Conservation (phyloP, 129 eudicot genomes). For the Helianthus annuus region HanXRQr2.0-SUNRISE NC_035436.2:207654123-207654622, state of each 20-base stretch:
- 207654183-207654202: constrained; percentile 97
- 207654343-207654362: constrained; percentile 78
- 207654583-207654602: constrained; percentile 69
- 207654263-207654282: constrained; percentile 68
- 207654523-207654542: constrained; percentile 74
- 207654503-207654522: constrained; percentile 21
- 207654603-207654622: constrained; percentile 53
- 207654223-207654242: constrained; percentile 95
- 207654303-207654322: constrained; percentile 88
- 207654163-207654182: constrained; percentile 76
- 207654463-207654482: constrained; percentile 83
- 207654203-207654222: constrained; percentile 84
- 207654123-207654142: constrained; percentile 30
- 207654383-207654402: constrained; percentile 52
- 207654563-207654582: constrained; percentile 70
- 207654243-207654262: constrained; percentile 82
- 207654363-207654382: constrained; percentile 96
- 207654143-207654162: constrained; percentile 42
- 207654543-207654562: constrained; percentile 50
- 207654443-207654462: constrained; percentile 81
- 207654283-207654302: constrained; percentile 86
- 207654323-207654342: constrained; percentile 92
- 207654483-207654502: constrained; percentile 54
- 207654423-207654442: constrained; percentile 61
- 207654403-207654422: constrained; percentile 25